Percentiles rank a stretch among this genome's conserved stretches.
Conservation (phyloP, 2,329 filamentous ascomycete genomes). For the Pezicula carpinea region DNA sequence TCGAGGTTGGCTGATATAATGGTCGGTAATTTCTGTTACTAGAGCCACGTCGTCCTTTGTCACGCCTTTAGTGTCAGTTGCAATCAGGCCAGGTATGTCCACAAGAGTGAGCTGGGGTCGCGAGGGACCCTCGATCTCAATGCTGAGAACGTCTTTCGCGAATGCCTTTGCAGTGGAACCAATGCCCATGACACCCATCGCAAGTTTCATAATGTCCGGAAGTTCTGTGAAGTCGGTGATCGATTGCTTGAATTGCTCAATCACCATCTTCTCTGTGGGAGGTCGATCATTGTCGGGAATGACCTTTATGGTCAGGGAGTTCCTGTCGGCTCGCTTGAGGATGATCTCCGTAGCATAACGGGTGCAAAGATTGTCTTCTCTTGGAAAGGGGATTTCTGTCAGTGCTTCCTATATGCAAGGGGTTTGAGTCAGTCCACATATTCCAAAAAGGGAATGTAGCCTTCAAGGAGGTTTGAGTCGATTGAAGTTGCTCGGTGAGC, state of each 20-base stretch:
- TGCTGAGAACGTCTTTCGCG: constrained; percentile 23
- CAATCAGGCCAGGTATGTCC: constrained; percentile 31
- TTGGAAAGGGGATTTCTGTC: constrained; percentile 56
- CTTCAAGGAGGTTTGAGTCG: too few relatives aligned
- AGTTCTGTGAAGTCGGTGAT: constrained; percentile 24
- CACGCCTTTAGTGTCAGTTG: constrained; percentile 18
- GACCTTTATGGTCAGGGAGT: constrained; percentile 50
- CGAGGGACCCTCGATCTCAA: constrained; percentile 20
- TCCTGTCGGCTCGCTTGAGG: constrained; percentile 22
- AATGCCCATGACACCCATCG: constrained; percentile 23
- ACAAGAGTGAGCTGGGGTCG: constrained; percentile 27
- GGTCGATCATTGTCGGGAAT: constrained; percentile 47
- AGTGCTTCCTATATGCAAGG: constrained; percentile 44
- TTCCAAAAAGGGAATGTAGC: too few relatives aligned
- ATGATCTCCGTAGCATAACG: constrained; percentile 47
- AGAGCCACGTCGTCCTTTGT: constrained; percentile 23
- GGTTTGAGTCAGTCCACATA: too few relatives aligned
- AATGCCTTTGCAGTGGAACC: constrained; percentile 12
- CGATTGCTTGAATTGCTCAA: constrained; percentile 29
- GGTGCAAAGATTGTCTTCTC: constrained; percentile 56
- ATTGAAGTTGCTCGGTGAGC: too few relatives aligned
- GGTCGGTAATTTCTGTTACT: constrained; percentile 26
- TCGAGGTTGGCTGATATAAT: constrained; percentile 36
- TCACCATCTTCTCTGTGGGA: constrained; percentile 40
- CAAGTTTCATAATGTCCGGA: constrained; percentile 23